These are phyloP conservation scores for Rossbeevera mucosa DNA, from an alignment of 768 basidiomycete genomes.

Conservation along the genomic window DNA sequence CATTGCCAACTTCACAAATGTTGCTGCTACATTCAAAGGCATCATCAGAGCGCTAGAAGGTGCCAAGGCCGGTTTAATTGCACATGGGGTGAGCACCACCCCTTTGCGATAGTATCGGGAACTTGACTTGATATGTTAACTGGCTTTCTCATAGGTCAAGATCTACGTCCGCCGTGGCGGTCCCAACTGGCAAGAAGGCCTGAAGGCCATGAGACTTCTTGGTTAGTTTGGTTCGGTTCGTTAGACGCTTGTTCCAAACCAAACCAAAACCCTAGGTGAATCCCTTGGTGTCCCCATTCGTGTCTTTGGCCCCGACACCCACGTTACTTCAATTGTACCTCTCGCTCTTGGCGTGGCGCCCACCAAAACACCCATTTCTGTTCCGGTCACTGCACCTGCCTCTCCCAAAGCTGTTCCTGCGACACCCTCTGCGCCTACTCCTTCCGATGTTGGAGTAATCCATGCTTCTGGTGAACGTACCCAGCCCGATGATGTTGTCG, in stretches of 20 bases:
- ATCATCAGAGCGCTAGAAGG: constrained; percentile 97
- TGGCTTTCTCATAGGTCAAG: constrained; percentile 63
- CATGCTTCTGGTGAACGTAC: constrained; percentile 75
- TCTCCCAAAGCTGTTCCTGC: constrained; percentile 30
- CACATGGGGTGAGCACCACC: constrained; percentile 25
- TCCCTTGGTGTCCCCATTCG: constrained; percentile 95
- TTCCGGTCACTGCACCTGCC: constrained; percentile 46
- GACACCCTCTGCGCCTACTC: constrained; percentile 35
- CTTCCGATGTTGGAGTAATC: constrained; percentile 61
- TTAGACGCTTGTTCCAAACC: not conserved
- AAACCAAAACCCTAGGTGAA: constrained; percentile 50
- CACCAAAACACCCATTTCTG: constrained; percentile 30
- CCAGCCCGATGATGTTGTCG: constrained; percentile 84
- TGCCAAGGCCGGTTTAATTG: constrained; percentile 80
- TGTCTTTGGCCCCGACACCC: constrained; percentile 96
- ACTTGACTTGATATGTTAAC: not conserved
- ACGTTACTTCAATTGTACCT: constrained; percentile 98
- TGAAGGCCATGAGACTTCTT: constrained; percentile 97
- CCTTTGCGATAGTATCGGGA: not conserved
- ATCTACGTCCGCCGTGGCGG: constrained; percentile 98
- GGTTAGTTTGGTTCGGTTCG: constrained; percentile 31
- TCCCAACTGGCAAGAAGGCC: constrained; percentile 98
- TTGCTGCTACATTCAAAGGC: constrained; percentile 98
- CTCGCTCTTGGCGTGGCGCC: constrained; percentile 82
- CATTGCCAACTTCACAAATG: constrained; percentile 99